Evolutionary conservation across 305 asterid genomes (phyloP).

Genomic region (Solanum hybrid): DNA sequence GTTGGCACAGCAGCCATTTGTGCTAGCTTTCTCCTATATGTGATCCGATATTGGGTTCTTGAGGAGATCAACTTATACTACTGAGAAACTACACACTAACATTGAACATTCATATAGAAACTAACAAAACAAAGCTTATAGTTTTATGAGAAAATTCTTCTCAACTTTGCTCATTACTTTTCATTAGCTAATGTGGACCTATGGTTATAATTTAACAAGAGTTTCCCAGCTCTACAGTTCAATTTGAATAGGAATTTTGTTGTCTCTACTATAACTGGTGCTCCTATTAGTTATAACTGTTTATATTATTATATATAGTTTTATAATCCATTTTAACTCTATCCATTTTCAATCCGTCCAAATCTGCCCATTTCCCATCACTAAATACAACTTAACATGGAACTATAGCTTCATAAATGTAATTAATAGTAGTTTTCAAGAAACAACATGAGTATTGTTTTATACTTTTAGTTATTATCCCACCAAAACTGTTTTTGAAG

Average conservation of each 20-base stretch:
- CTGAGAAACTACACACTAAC: neutral
- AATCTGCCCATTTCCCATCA: too few species aligned
- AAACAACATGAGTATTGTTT: neutral
- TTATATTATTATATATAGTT: too few species aligned
- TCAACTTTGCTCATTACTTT: neutral
- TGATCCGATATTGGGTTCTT: slow-evolving; percentile 31
- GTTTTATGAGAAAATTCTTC: neutral
- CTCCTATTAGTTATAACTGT: neutral
- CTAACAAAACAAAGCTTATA: neutral
- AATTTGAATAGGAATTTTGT: neutral
- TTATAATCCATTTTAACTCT: too few species aligned
- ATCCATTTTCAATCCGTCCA: too few species aligned
- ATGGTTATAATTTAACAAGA: too few species aligned
- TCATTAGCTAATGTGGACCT: neutral
- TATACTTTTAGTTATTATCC: too few species aligned
- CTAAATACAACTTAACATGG: too few species aligned
- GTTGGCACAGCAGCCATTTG: slow-evolving; percentile 26
- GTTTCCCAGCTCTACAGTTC: neutral
- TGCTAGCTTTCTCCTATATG: slow-evolving; percentile 28
- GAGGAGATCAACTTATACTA: slow-evolving; percentile 20
- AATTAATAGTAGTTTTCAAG: neutral
- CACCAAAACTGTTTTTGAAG: too few species aligned
- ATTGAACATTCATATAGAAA: neutral
- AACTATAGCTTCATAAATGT: neutral
- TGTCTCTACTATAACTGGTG: neutral